phyloP scores from a whole-genome alignment of 495 filamentous ascomycete species.

The Penicillium lividum region DNA sequence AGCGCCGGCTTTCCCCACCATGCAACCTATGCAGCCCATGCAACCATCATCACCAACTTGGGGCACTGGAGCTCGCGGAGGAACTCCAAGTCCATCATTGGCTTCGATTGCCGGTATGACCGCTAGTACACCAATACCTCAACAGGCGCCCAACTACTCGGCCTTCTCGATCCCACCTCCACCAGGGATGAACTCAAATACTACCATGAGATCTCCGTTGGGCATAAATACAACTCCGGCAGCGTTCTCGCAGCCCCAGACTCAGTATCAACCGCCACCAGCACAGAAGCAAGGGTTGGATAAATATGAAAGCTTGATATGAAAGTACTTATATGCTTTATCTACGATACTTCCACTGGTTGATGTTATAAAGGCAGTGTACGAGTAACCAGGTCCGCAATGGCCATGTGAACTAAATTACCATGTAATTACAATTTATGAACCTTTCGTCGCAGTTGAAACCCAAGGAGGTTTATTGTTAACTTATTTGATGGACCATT shows the following conservation, averaged over 20 bases:
- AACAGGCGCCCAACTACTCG: constrained; percentile 39
- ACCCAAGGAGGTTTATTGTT: neutral
- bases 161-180: constrained; percentile 51
- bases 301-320: constrained; percentile 80
- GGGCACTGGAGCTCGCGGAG: constrained; percentile 26
- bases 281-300: constrained; percentile 63
- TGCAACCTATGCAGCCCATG: constrained; percentile 30
- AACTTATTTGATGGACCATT: neutral
- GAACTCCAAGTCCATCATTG: constrained; percentile 27
- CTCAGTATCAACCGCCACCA: constrained; percentile 30
- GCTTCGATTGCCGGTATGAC: constrained; percentile 31
- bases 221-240: constrained; percentile 21
- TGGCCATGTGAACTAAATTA: neutral
- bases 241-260: constrained; percentile 21
- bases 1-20: constrained; percentile 30
- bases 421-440: neutral
- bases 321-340: constrained; percentile 8
- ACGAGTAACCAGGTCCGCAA: neutral
- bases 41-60: constrained; percentile 27
- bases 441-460: neutral
- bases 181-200: constrained; percentile 28
- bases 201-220: constrained; percentile 20
- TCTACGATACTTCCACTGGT: neutral
- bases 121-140: constrained; percentile 23
- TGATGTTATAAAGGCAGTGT: neutral